Conservation (phyloP, 2,329 filamentous ascomycete species). For the Raffaelea ambrosiae region DNA sequence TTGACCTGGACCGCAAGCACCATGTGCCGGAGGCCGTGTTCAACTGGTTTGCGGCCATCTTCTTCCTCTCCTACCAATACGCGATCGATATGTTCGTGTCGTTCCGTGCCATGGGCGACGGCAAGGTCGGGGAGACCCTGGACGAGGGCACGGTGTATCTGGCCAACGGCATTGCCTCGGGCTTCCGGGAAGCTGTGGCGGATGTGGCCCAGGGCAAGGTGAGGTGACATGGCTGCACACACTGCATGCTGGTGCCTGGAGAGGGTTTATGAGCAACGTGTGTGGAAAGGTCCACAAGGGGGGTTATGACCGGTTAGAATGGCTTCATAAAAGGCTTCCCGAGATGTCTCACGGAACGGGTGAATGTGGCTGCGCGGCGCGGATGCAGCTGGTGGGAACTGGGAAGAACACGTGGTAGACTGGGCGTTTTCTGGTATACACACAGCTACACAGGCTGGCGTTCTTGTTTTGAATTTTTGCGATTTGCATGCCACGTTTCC, state of each 20-base stretch:
- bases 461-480: too few species aligned
- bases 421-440: too few species aligned
- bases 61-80: constrained; percentile 6
- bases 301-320: too few species aligned
- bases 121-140: constrained; percentile 12
- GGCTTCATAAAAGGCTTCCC: too few species aligned
- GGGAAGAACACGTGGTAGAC: background rate
- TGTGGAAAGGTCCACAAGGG: too few species aligned
- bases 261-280: too few species aligned
- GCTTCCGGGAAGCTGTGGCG: constrained; percentile 15
- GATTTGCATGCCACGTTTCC: too few species aligned
- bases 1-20: constrained; percentile 13
- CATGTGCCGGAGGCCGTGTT: constrained; percentile 12
- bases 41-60: constrained; percentile 4
- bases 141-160: constrained; percentile 15
- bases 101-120: constrained; percentile 12
- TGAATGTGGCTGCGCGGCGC: too few species aligned
- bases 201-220: constrained; percentile 10
- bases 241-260: too few species aligned
- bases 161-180: constrained; percentile 16
- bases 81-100: constrained; percentile 8
- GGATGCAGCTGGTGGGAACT: background rate
- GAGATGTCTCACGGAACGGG: too few species aligned
- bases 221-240: background rate
- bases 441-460: too few species aligned